Base-by-base conservation (phyloP, 106 monocot species). In the Gastrodia elata region DNA sequence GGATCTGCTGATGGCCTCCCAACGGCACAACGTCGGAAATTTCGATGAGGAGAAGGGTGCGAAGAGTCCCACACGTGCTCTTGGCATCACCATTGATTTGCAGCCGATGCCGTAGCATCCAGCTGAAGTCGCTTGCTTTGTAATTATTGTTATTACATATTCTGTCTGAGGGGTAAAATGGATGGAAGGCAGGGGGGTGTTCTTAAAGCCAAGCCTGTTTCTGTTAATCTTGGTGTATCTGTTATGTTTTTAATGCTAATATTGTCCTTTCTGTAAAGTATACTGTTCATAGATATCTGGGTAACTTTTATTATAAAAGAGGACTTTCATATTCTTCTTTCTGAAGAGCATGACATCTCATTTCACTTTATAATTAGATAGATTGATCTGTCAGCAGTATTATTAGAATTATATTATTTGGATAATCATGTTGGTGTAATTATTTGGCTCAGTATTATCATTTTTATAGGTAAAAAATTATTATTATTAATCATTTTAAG, bases 1-100 rank as follows among this genome's bases (percentile, higher is more conserved):
- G 26, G 88, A 94, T 48, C 72, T 94, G 18, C 71, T 87, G 71
- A 86, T 91, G 68, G 81, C 91, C 52, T 94, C 94, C 4, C 82
- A 78, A 27, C 84, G 94, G 34, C 82, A 82, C 33, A 81, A 79
- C 5, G 84, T 74, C 8, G 91, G 49, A 79, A 78, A 56, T 22
- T 42, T 84, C 16, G 88, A 86, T 18, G 85, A 77, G 65, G 88
- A 84, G 68, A 81, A 79, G 70, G 82, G 81, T 32, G 72, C 77
- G 16, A 75, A 78, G 73, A 65, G 76, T 43, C 73, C 82, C 73
- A 76, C 74, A 28, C 71, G 73, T 22, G 28, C 64, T 72, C 32
- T 34, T 33, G n/a, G 13, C 36, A 3, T 73, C 36, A 27, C 36
- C 35, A 38, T 72, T 0, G 84, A 77, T 16, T 43, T 64, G 10